A percentile compares a stretch with the other conserved stretches of the same genome.
Conservation (phyloP, 768 basidiomycete genomes). For the Pisolithus marmoratus region DNA sequence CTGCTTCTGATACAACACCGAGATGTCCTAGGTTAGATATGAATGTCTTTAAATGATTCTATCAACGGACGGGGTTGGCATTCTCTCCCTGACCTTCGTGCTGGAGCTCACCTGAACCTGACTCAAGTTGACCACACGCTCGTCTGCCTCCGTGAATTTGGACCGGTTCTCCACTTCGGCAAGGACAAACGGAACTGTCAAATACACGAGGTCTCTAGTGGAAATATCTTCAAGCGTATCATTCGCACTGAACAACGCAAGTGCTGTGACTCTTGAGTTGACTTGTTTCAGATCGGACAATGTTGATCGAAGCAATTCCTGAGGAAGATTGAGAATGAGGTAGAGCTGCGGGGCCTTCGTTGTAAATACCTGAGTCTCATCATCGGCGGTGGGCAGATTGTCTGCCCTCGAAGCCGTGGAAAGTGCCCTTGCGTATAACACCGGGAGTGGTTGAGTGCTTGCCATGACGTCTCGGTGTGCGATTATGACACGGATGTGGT, state of each 20-base stretch:
- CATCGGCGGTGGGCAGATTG: conserved; percentile 35
- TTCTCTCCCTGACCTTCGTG: conserved; percentile 2
- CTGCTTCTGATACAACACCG: conserved; percentile 55
- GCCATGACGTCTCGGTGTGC: background rate
- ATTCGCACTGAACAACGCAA: conserved; percentile 79
- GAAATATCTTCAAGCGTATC: conserved; percentile 79
- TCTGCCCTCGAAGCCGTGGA: conserved; percentile 32
- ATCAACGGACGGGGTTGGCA: conserved; percentile 6
- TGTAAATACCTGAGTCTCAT: conserved; percentile 39
- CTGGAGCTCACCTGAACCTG: conserved; percentile 50
- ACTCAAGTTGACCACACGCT: conserved; percentile 51
- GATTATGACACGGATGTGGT: no score
- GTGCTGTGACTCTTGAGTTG: conserved; percentile 45
- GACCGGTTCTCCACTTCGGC: conserved; percentile 63
- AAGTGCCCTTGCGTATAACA: conserved; percentile 38
- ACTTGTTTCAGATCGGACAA: conserved; percentile 52
- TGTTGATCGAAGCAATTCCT: conserved; percentile 58
- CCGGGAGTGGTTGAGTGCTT: conserved; percentile 27
- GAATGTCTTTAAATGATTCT: conserved; percentile 49
- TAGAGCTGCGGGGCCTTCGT: background rate
- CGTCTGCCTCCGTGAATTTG: conserved; percentile 47
- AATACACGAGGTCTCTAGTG: conserved; percentile 68
- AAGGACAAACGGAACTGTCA: conserved; percentile 63
- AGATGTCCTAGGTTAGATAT: conserved; percentile 54
- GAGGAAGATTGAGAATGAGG: background rate